These are phyloP conservation scores for Trichoderma lentiforme DNA, from an alignment of 2,329 filamentous ascomycete genomes.

Conservation along the genomic window DNA sequence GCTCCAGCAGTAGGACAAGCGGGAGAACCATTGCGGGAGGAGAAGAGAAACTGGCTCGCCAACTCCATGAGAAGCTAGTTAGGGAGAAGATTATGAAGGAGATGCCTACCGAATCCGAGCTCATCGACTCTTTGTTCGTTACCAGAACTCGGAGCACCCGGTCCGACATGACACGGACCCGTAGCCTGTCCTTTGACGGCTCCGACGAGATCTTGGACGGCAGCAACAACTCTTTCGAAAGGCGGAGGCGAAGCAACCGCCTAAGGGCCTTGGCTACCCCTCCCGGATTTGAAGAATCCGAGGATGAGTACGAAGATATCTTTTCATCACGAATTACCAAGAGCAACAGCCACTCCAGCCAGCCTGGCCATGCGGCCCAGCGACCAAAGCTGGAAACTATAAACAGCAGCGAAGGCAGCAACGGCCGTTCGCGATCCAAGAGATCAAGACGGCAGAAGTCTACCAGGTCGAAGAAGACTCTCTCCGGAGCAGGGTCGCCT, in stretches of 20 bases:
- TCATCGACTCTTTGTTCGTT: slow-evolving; percentile 42
- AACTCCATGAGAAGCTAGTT: slow-evolving; percentile 44
- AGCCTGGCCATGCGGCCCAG: slow-evolving; percentile 35
- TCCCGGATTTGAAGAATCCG: slow-evolving; percentile 32
- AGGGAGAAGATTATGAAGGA: slow-evolving; percentile 46
- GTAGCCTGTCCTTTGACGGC: slow-evolving; percentile 39
- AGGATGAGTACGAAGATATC: slow-evolving; percentile 32
- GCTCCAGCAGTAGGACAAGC: slow-evolving; percentile 51
- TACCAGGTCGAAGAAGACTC: slow-evolving; percentile 28
- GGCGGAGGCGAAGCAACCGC: slow-evolving; percentile 27
- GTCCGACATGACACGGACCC: slow-evolving; percentile 32
- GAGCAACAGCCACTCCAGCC: slow-evolving; percentile 28
- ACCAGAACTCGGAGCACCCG: slow-evolving; percentile 31
- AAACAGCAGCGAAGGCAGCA: slow-evolving; percentile 37
- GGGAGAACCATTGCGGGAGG: slow-evolving; percentile 41
- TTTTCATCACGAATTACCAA: slow-evolving; percentile 27
- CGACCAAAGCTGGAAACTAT: slow-evolving; percentile 48
- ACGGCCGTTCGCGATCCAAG: slow-evolving; percentile 29
- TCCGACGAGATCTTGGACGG: slow-evolving; percentile 34
- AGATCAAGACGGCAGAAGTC: slow-evolving; percentile 31
- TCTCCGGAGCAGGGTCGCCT: slow-evolving; percentile 34
- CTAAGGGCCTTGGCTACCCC: slow-evolving; percentile 30
- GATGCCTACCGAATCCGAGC: slow-evolving; percentile 41
- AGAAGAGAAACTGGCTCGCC: slow-evolving; percentile 41
- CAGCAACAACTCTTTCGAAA: slow-evolving; percentile 25